phyloP scores from a whole-genome alignment of 441 rosid species.

The Cnidoscolus chayamansa region DNA sequence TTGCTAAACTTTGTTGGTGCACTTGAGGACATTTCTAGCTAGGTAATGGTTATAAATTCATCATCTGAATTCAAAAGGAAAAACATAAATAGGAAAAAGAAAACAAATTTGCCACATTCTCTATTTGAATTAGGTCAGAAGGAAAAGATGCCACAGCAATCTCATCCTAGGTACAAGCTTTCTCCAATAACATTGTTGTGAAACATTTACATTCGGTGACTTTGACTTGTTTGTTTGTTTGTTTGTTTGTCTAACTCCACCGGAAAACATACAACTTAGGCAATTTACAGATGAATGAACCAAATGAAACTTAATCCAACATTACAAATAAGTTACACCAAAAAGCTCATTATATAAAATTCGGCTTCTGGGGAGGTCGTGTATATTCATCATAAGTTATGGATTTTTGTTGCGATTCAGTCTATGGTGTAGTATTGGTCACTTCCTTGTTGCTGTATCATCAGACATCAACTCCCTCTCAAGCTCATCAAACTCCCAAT shows the following conservation, averaged over 20 bases:
- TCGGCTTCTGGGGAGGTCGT: conserved; percentile 27
- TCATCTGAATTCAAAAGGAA: too few species aligned
- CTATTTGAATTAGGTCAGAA: too few species aligned
- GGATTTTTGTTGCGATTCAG: conserved; percentile 8
- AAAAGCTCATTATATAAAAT: conserved; percentile 30
- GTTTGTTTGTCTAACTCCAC: conserved; percentile 22
- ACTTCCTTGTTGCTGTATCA: conserved; percentile 35
- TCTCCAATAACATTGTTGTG: not conserved
- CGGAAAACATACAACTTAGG: conserved; percentile 33
- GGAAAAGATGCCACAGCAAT: too few species aligned
- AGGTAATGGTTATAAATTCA: too few species aligned
- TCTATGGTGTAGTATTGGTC: conserved; percentile 9
- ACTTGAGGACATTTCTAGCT: not conserved
- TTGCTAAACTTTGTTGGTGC: not conserved
- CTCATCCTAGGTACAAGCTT: too few species aligned
- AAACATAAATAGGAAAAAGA: too few species aligned
- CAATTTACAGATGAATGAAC: conserved; percentile 58
- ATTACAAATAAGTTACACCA: conserved; percentile 30
- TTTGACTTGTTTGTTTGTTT: conserved; percentile 30
- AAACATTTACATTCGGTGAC: conserved; percentile 17
- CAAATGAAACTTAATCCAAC: conserved; percentile 23
- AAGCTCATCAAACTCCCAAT: conserved; percentile 97
- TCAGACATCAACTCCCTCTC: conserved; percentile 70
- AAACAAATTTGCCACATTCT: too few species aligned
- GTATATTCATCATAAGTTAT: conserved; percentile 9